Evolutionary conservation across 1,284 basidiomycete genomes (phyloP), one percentile per base, ranked within the genome.

Genomic region (Rhodotorula sp.): DNA sequence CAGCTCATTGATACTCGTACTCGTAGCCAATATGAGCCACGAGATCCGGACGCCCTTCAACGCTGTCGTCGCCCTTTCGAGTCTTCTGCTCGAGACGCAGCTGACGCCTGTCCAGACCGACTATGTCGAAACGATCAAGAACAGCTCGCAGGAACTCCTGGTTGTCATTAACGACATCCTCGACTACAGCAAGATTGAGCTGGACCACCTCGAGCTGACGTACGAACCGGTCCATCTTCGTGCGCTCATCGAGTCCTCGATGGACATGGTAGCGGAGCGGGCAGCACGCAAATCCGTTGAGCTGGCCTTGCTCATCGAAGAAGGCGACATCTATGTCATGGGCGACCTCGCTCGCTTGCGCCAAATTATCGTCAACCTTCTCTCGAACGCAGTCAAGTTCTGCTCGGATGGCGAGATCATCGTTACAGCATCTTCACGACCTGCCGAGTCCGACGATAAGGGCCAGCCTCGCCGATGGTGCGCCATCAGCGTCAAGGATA

Each of bases 241-340:
- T 1, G 27, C 44, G 11, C 66, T 72, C 1, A 54, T 74, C 46
- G 73, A 74, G 44, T 67, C 64, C 11, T 70, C 62, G 24, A 53
- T 74, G 56, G 73, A 74, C 68, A 74, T 74, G 71, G 54, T 72
- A 13, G 73, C 73, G n/a, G 73, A 74, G 22, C 62, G 73, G 1
- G 73, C 73, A 1, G 73, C 73, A 11, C 66, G 67, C 20, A 74
- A 74, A 49, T 55, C 52, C 10, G 64, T 74, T 53, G 73, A 74
- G 55, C 57, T 74, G 10, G 68, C 71, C 1, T 58, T 74, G 9
- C 61, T 74, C 8, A 65, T 74, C 30, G 70, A 72, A 22, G 65
- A 74, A 22, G 71, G 70, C 44, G 73, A 74, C 29, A 66, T 74
- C 47, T 62, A 49, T 59, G 47, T 74, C n/a, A 32, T 62, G 30